phyloP scores from a whole-genome alignment of 768 basidiomycete species.

The Lentinus tigrinus region DNA sequence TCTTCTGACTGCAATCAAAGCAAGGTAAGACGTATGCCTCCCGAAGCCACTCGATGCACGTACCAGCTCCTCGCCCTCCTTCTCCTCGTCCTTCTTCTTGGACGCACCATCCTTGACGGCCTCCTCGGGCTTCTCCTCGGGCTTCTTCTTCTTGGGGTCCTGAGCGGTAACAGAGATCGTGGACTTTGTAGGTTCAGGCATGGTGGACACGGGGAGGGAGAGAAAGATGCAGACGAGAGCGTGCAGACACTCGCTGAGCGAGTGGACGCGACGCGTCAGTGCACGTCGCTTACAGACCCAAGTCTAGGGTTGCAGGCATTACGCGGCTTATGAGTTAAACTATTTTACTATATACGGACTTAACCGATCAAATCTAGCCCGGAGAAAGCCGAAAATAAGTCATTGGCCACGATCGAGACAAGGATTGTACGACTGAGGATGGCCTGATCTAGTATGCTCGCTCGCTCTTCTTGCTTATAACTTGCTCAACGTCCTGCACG shows the following conservation, averaged over 20 bases:
- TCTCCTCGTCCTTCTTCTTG: constrained; percentile 40
- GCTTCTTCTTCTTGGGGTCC: constrained; percentile 75
- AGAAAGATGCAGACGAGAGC: constrained; percentile 5
- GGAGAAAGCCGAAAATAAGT: background rate
- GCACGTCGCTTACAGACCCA: constrained; percentile 6
- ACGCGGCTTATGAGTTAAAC: constrained; percentile 11
- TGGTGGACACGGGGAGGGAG: constrained; percentile 26
- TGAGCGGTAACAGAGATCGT: constrained; percentile 66
- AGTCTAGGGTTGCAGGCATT: constrained; percentile 4
- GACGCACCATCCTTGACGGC: constrained; percentile 42
- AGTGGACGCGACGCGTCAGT: constrained; percentile 20
- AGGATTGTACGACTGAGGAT: constrained; percentile 13
- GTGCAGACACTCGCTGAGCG: constrained; percentile 1
- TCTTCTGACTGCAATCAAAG: constrained; percentile 75
- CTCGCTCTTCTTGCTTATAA: background rate
- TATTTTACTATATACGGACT: background rate
- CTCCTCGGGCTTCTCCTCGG: constrained; percentile 49
- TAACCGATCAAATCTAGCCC: background rate
- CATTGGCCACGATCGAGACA: background rate
- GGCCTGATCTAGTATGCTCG: constrained; percentile 6
- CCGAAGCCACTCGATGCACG: constrained; percentile 29
- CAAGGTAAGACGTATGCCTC: background rate
- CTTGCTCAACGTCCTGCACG: constrained; percentile 1
- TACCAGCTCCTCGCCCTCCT: constrained; percentile 74
- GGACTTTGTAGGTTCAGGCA: constrained; percentile 57